A percentile compares a stretch with the other conserved stretches of the same genome.
These are phyloP conservation scores for Xylaria sp. DNA, from an alignment of 2,329 filamentous ascomycete species.

Conservation along the genomic window DNA sequence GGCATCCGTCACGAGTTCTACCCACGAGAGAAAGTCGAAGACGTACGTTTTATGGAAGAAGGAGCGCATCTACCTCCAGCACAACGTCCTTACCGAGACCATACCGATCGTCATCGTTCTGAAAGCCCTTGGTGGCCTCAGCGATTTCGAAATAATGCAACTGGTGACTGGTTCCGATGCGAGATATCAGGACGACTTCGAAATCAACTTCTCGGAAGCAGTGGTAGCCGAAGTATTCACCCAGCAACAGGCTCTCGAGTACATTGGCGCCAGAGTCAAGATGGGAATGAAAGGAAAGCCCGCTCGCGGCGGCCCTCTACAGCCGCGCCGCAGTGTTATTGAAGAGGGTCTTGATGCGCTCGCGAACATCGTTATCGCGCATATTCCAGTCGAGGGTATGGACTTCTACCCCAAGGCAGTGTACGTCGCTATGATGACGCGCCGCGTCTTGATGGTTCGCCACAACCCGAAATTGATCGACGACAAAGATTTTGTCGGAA, in stretches of 20 bases:
- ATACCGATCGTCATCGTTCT: constrained; percentile 92
- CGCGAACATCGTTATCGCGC: constrained; percentile 87
- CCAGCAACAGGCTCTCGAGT: constrained; percentile 92
- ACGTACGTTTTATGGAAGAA: constrained; percentile 95
- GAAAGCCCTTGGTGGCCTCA: constrained; percentile 88
- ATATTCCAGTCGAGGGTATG: constrained; percentile 83
- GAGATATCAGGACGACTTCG: constrained; percentile 88
- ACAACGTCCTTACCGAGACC: constrained; percentile 89
- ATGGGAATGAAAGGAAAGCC: constrained; percentile 65
- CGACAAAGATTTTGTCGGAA: constrained; percentile 95
- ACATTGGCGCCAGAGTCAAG: constrained; percentile 80
- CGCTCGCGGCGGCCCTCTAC: constrained; percentile 43
- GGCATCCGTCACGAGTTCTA: constrained; percentile 95
- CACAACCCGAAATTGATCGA: constrained; percentile 87
- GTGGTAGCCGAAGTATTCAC: constrained; percentile 80
- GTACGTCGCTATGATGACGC: constrained; percentile 94
- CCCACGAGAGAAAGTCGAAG: constrained; percentile 95
- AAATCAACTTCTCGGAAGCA: constrained; percentile 91
- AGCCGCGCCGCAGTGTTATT: constrained; percentile 68
- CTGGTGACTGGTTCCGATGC: constrained; percentile 84
- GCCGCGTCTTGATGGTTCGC: constrained; percentile 90
- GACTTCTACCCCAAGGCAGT: constrained; percentile 97
- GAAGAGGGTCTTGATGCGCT: constrained; percentile 91
- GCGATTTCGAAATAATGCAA: constrained; percentile 90
- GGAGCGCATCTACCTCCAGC: constrained; percentile 79